Base-by-base conservation (phyloP, 1,284 basidiomycete genomes). In the Cutaneotrichosporon sp. region DNA sequence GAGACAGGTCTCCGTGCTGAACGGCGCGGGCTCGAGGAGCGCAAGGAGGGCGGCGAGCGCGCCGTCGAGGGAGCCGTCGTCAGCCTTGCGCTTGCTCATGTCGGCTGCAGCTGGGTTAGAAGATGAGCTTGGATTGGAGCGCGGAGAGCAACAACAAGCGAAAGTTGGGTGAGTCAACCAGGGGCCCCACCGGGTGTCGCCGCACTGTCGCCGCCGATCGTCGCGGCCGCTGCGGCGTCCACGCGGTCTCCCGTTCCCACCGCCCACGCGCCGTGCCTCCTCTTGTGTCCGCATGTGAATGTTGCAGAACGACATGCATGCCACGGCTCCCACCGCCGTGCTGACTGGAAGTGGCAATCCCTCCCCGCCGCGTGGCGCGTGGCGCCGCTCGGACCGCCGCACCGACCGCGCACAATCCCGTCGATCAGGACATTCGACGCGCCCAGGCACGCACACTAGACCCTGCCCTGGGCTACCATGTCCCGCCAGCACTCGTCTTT, bases 1-100 rank as follows among this genome's bases (percentile, higher is more conserved):
- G 7, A 91, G 76, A 8, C 71, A 73, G 33, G 67, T 59, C 13
- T 71, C 72, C 14, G 63, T 47, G 0, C 74, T 62, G 60, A 69
- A 78, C 1, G 69, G 60, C 7, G 73, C 65, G 2, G 78, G 78
- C 42, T 76, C 75, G 45, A 80, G 70, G 20, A 78, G 57, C 0
- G 74, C 70, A 1, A 70, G 68, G 14, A 80, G 74, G 8, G 69
- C 54, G 2, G 72, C 76, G n/a, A 80, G 58, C 31, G 71, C 68
- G 2, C 70, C 72, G 52, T 76, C 74, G 14, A 33, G 49, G 29
- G 34, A 14, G 34, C 14, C 18, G 9, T 38, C 29, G 13, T 20
- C 36, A n/a, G 27, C 18, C 34, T 53, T 53, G 33, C 51, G 51
- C 22, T 53, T 53, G 34, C 51, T 38, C 51, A 53, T 53, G 20